These are phyloP conservation scores for Lasiodiplodia sp. DNA, from an alignment of 2,329 filamentous ascomycete genomes.

Conservation along the genomic window DNA sequence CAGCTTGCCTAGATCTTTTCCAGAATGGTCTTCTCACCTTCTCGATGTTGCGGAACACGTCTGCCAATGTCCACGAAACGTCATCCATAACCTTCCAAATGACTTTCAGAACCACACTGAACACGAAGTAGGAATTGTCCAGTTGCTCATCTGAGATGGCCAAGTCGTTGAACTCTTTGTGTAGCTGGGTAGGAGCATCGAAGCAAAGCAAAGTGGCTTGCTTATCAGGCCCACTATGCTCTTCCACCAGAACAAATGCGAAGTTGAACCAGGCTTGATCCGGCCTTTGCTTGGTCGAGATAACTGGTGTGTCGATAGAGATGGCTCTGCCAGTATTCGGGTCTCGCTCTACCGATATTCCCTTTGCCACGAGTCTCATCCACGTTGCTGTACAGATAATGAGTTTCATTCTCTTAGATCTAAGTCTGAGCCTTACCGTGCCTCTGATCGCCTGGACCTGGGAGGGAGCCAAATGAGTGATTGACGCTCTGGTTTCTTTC, in stretches of 20 bases:
- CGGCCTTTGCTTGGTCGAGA: background rate
- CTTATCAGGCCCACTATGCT: background rate
- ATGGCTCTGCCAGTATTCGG: background rate
- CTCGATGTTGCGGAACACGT: constrained; percentile 44
- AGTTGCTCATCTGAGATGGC: background rate
- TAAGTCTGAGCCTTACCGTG: background rate
- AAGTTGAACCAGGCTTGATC: constrained; percentile 12
- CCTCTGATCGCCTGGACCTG: background rate
- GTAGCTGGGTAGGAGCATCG: constrained; percentile 36
- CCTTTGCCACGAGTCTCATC: constrained; percentile 7
- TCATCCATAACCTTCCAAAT: constrained; percentile 42
- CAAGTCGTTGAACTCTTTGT: constrained; percentile 33
- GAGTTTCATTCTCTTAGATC: too few relatives aligned
- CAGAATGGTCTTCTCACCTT: constrained; percentile 32
- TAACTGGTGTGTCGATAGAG: background rate
- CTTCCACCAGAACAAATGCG: constrained; percentile 10
- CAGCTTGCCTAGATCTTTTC: too few relatives aligned
- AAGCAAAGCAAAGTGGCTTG: constrained; percentile 40
- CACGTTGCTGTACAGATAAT: background rate
- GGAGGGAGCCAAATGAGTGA: background rate
- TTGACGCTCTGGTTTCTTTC: constrained; percentile 5
- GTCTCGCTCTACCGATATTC: background rate
- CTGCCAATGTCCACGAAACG: constrained; percentile 39
- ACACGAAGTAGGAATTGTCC: background rate
- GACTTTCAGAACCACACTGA: constrained; percentile 37